These are phyloP conservation scores for Colletotrichum sp. DNA, from an alignment of 2,329 filamentous ascomycete species.

Conservation along the genomic window DNA sequence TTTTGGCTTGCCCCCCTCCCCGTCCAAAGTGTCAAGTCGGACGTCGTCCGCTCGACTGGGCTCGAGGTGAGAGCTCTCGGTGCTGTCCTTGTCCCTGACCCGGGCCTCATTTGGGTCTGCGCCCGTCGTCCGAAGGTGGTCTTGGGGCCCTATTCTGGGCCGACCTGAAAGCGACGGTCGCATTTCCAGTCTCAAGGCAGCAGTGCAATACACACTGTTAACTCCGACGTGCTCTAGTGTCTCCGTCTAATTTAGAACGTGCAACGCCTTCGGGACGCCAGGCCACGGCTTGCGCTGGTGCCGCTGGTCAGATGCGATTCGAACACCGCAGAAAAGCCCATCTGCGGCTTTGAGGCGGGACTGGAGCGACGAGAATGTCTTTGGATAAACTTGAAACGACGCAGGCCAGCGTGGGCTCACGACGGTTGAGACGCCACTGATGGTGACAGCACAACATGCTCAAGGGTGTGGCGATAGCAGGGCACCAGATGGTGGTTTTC, in stretches of 20 bases:
- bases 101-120: background rate
- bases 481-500: background rate
- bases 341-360: background rate
- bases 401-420: background rate
- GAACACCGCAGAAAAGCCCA: background rate
- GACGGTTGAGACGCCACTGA: background rate
- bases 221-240: background rate
- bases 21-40: constrained; percentile 6
- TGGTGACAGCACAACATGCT: background rate
- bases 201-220: background rate
- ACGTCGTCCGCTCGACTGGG: background rate
- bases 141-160: background rate
- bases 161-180: background rate
- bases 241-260: constrained; percentile 14
- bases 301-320: constrained; percentile 7
- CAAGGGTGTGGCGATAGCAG: background rate
- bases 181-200: background rate
- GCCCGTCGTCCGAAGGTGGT: background rate
- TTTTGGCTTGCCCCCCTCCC: background rate
- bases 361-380: background rate
- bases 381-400: constrained; percentile 1
- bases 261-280: constrained; percentile 9
- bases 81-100: background rate
- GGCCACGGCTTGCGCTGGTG: background rate
- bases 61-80: background rate